Percentiles rank a stretch among this genome's conserved stretches.
These are phyloP conservation scores for Hansenula sp. DNA, from an alignment of 1,139 yeast species.

Conservation along the genomic window DNA sequence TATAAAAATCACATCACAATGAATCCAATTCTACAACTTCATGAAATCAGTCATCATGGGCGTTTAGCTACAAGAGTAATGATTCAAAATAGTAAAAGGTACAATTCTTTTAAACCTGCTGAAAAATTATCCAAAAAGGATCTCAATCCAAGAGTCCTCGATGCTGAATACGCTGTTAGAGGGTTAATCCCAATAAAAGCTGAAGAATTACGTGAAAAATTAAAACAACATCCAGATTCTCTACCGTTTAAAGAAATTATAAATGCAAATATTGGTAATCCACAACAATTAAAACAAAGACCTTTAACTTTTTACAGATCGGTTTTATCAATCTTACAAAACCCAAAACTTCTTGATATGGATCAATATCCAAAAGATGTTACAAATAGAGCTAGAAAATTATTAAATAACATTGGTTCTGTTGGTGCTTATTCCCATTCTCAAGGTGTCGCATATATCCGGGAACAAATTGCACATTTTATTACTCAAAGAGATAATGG, in stretches of 20 bases:
- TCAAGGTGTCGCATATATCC: conserved; percentile 71
- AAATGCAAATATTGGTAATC: conserved; percentile 93
- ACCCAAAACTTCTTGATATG: conserved; percentile 59
- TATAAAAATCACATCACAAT: no score
- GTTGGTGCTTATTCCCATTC: conserved; percentile 94
- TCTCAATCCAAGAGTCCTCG: conserved; percentile 68
- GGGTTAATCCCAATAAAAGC: conserved; percentile 93
- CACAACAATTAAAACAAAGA: conserved; percentile 90
- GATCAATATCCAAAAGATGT: conserved; percentile 56
- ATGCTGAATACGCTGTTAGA: conserved; percentile 93
- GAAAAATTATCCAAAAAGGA: conserved; percentile 38
- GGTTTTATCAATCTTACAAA: conserved; percentile 79
- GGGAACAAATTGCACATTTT: conserved; percentile 78
- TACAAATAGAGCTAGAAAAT: conserved; percentile 56
- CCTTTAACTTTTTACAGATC: conserved; percentile 96
- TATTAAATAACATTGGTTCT: conserved; percentile 66
- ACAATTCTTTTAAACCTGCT: conserved; percentile 19
- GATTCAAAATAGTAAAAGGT: background rate
- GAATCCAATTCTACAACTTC: background rate
- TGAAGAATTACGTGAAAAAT: conserved; percentile 65
- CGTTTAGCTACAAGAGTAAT: background rate
- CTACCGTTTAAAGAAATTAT: conserved; percentile 77
- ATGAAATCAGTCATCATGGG: no score
- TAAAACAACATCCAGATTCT: conserved; percentile 49
- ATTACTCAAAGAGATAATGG: conserved; percentile 68